Base-by-base conservation (phyloP, 192 early-diverging fungal species). In the Linderina pennispora region DNA sequence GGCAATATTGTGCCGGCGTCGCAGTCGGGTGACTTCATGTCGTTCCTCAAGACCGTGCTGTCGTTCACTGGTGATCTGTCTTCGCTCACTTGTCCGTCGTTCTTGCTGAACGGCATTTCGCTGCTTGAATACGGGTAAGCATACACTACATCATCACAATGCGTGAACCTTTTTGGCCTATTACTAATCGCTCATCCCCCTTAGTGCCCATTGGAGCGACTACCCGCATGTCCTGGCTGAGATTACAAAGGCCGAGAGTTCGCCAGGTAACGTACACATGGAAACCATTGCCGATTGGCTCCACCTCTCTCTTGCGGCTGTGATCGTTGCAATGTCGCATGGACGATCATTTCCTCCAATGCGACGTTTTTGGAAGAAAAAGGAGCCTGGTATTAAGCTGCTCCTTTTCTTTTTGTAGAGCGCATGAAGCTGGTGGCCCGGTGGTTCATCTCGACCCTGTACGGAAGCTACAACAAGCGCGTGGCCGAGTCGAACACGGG, bases 1-100 rank as follows among this genome's bases (percentile, higher is more conserved):
- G 62, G 53, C 33, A 65, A 61, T 46, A 71, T 72, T 18, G 78
- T 84, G 26, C 80, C 82, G 13, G 61, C 69, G 38, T 78, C 80
- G 32, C 75, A 83, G 42, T 68, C 77, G 49, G 77, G 79, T 20
- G 78, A 76, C 28, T 78, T 88, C 55, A 66, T 76, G 31, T 76
- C 76, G 1, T 86, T 89, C 39, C 37, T 86, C 26, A 78, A 80
- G 51, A 81, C 80, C 15, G 55, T 90, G 17, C 78, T 84, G 23
- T 80, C 84, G 23, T 86, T 87, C 45, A 87, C 88, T 13, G 88
- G 88, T 34, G 88, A 90, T 45, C 73, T 90, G 20, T 87, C 84
- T 8, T 78, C 77, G 39, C 65, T 90, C 37, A 88, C 88, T 2
- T 87, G 85, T 56, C 88, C 88, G 36, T 81, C 84, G 31, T 90